Conservation (phyloP, 2,329 filamentous ascomycete genomes). For the Calycina herbarum region DNA sequence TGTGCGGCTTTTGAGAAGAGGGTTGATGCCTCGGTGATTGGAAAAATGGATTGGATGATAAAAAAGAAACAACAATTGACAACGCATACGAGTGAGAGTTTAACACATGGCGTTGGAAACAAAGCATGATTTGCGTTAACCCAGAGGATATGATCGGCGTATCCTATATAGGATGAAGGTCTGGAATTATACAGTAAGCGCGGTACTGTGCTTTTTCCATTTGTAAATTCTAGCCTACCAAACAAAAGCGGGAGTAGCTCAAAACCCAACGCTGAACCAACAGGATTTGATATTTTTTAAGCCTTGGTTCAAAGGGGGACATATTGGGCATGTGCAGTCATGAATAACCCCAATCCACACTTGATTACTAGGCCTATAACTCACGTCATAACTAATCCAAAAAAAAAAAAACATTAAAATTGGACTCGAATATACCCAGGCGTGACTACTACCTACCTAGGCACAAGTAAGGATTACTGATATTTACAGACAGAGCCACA, state of each 20-base stretch:
- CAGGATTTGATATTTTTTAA: background rate
- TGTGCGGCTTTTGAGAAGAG: background rate
- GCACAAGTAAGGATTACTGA: background rate
- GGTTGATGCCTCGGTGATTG: background rate
- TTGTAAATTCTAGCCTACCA: background rate
- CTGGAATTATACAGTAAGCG: background rate
- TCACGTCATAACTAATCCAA: too few species aligned
- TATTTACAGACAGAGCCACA: background rate
- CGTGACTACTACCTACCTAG: background rate
- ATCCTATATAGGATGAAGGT: background rate
- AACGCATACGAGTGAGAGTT: background rate
- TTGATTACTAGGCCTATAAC: background rate
- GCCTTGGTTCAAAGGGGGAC: background rate
- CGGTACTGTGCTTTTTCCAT: background rate
- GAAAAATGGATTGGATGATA: background rate
- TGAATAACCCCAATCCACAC: background rate
- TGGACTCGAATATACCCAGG: background rate
- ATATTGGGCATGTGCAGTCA: background rate
- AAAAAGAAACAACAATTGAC: slow-evolving; percentile 3
- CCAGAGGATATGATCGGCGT: background rate
- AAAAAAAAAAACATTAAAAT: too few species aligned
- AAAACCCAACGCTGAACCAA: background rate
- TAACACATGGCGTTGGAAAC: slow-evolving; percentile 1
- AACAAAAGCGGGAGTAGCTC: background rate
- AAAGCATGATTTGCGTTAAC: background rate